Conservation (phyloP, 441 rosid genomes). For the Daphne laureola region DNA sequence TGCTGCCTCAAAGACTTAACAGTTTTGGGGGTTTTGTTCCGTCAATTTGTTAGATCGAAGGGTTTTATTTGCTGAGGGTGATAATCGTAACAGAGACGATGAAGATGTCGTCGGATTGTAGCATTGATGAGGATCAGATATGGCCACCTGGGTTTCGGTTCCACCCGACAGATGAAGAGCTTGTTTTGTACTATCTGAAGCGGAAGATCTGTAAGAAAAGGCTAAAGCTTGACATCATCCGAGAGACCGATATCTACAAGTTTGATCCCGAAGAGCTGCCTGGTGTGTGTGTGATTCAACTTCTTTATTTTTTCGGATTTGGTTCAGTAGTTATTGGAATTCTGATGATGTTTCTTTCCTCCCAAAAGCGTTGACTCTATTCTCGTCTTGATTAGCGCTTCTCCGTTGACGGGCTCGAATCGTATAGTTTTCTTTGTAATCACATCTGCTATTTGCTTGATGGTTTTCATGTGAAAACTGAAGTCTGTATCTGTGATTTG, state of each 20-base stretch:
- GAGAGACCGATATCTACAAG: conserved; percentile 80
- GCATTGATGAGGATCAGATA: conserved; percentile 27
- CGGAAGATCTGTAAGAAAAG: conserved; percentile 62
- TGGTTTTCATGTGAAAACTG: too few relatives aligned
- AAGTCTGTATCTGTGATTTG: too few relatives aligned
- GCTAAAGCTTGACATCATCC: conserved; percentile 49
- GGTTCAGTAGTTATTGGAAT: conserved; percentile 1
- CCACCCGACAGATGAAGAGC: conserved; percentile 90
- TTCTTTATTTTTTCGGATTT: not conserved
- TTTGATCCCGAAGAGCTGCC: conserved; percentile 88
- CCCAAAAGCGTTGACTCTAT: too few relatives aligned
- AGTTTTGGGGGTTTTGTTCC: not conserved
- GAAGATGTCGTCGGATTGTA: conserved; percentile 23
- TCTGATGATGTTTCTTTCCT: too few relatives aligned
- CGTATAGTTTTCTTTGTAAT: too few relatives aligned
- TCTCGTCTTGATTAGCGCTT: too few relatives aligned
- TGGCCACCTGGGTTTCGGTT: conserved; percentile 95
- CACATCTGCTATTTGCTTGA: too few relatives aligned
- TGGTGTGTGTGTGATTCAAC: too few relatives aligned
- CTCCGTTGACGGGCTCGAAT: too few relatives aligned
- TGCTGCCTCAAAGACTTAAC: too few relatives aligned
- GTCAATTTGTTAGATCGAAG: not conserved
- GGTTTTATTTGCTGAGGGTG: conserved; percentile 4
- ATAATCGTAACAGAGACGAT: conserved; percentile 17
- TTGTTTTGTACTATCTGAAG: conserved; percentile 68